Percentiles rank a stretch among this genome's conserved stretches.
Conservation (phyloP, 768 basidiomycete species). For the Candolleomyces eurysporus region DNA sequence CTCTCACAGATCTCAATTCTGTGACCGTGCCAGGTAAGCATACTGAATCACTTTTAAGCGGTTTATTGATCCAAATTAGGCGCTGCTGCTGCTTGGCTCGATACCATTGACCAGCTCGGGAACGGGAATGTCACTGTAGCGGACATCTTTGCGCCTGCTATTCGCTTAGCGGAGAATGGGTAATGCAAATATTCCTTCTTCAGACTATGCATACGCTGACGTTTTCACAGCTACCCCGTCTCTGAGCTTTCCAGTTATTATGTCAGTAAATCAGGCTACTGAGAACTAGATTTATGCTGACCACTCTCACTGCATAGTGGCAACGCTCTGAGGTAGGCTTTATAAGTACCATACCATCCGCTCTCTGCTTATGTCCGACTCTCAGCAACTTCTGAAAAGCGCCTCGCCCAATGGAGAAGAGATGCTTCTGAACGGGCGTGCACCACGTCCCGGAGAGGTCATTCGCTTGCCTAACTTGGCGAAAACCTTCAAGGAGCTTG, state of each 20-base stretch:
- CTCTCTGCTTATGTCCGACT: neutral
- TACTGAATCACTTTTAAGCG: neutral
- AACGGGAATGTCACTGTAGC: constrained; percentile 61
- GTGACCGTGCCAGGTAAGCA: constrained; percentile 79
- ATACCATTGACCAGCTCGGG: constrained; percentile 81
- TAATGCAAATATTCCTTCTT: constrained; percentile 24
- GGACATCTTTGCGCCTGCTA: constrained; percentile 86
- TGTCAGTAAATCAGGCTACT: constrained; percentile 30
- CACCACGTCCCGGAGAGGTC: constrained; percentile 84
- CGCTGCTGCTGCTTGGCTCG: constrained; percentile 94
- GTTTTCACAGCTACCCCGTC: constrained; percentile 67
- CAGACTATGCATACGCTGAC: neutral
- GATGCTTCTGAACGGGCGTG: constrained; percentile 83
- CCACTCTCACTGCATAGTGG: constrained; percentile 38
- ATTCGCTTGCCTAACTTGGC: constrained; percentile 81
- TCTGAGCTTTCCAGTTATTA: constrained; percentile 73
- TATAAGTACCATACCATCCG: neutral
- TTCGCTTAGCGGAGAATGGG: constrained; percentile 91
- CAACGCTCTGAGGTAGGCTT: constrained; percentile 51
- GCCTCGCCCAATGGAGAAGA: constrained; percentile 85
- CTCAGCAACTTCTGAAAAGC: constrained; percentile 64
- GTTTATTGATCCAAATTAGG: constrained; percentile 38
- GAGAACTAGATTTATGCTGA: neutral
- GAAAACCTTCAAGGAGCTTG: constrained; percentile 77
- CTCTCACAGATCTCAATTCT: constrained; percentile 79